These are phyloP conservation scores for Boletus sp. DNA, from an alignment of 1,284 basidiomycete genomes.

Conservation along the genomic window DNA sequence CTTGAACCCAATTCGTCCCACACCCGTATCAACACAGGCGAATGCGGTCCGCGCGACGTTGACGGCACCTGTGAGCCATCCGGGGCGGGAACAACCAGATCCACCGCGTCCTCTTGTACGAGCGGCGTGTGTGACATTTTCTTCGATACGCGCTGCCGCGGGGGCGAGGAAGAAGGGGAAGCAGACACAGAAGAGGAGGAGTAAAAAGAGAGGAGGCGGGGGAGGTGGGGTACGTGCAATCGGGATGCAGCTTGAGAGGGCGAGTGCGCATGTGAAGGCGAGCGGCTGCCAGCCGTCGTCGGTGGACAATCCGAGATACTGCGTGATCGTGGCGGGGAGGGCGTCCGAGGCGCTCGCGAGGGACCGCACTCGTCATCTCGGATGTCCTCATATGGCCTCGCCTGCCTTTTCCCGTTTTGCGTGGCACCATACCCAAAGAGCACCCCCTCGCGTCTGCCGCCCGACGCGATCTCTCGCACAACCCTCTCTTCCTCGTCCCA, in stretches of 20 bases:
- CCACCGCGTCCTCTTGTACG: conserved; percentile 28
- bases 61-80: conserved; percentile 21
- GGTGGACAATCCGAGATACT: conserved; percentile 8
- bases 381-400: conserved; percentile 6
- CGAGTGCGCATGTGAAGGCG: conserved; percentile 13
- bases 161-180: conserved; percentile 3
- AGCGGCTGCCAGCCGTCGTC: conserved; percentile 2
- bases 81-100: conserved; percentile 22
- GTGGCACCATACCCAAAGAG: conserved; percentile 27
- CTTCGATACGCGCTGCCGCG: conserved; percentile 4
- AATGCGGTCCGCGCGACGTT: conserved; percentile 17
- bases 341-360: conserved; percentile 1
- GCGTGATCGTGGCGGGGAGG: conserved; percentile 10
- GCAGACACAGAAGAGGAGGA: not conserved
- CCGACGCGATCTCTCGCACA: conserved; percentile 26
- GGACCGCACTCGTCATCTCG: conserved; percentile 1
- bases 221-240: conserved; percentile 6
- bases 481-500: conserved; percentile 45
- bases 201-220: not conserved
- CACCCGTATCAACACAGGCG: conserved; percentile 23
- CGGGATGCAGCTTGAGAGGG: conserved; percentile 12
- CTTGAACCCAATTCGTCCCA: conserved; percentile 20
- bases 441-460: conserved; percentile 1
- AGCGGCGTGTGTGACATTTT: conserved; percentile 19
- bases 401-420: conserved; percentile 10